Conservation (phyloP, 2,329 filamentous ascomycete species). For the Colletotrichum lupini region DNA sequence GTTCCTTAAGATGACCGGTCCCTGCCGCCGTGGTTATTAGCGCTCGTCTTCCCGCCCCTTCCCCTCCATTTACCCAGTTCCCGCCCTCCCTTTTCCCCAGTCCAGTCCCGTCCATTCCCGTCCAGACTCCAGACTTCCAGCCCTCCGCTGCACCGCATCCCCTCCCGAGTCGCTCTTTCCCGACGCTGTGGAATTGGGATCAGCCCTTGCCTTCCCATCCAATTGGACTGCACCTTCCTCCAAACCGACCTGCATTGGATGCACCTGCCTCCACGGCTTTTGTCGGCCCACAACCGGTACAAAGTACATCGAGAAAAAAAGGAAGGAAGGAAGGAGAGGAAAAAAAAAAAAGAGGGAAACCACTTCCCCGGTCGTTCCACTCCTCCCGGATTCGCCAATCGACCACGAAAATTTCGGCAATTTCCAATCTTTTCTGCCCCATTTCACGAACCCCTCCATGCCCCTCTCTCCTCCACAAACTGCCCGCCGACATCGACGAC, state of each 20-base stretch:
- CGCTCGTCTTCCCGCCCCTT: not conserved
- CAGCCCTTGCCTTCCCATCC: not conserved
- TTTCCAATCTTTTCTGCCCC: conserved; percentile 11
- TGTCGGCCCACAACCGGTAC: conserved; percentile 15
- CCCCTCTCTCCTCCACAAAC: not conserved
- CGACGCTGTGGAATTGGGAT: not conserved
- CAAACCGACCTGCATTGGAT: too few relatives aligned
- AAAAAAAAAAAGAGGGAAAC: not conserved
- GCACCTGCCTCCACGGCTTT: conserved; percentile 8
- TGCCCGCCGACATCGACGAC: not conserved
- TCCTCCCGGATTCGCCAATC: conserved; percentile 9
- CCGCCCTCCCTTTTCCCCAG: not conserved
- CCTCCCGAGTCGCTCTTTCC: not conserved
- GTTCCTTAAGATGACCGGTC: not conserved
- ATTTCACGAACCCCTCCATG: not conserved
- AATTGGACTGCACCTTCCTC: not conserved
- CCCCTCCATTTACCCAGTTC: not conserved
- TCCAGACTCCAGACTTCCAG: too few relatives aligned
- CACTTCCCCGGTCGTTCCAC: not conserved
- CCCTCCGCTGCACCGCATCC: not conserved
- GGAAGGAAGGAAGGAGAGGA: not conserved
- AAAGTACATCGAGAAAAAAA: not conserved
- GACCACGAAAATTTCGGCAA: conserved; percentile 21
- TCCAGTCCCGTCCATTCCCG: not conserved
- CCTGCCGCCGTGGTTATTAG: not conserved